A percentile compares a stretch with the other conserved stretches of the same genome.
Conservation (phyloP, 225 moss, liverwort and hornwort species). For the Pseudisothecium myosuroides region DNA sequence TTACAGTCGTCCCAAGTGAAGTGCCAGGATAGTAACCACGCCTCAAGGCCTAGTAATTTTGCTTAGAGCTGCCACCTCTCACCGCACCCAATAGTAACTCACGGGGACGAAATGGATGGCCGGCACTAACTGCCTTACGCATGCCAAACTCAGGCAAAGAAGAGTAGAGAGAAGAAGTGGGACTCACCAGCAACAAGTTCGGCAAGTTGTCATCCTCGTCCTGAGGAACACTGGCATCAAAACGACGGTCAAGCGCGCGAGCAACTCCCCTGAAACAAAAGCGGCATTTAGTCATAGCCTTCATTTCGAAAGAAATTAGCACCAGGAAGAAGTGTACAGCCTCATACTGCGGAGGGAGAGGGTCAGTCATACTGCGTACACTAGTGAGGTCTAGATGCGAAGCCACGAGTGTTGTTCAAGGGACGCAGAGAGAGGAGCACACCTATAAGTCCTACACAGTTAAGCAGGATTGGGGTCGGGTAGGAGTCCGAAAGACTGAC, state of each 20-base stretch:
- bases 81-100: neutral
- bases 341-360: neutral
- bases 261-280: neutral
- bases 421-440: neutral
- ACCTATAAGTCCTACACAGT: neutral
- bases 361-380: neutral
- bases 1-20: neutral
- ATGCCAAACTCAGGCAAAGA: neutral
- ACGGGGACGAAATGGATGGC: neutral
- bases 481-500: conserved; percentile 54
- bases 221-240: neutral
- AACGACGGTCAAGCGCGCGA: neutral
- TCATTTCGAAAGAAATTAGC: neutral
- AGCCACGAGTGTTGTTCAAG: neutral
- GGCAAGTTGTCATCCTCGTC: neutral
- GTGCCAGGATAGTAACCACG: neutral
- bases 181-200: neutral
- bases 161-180: neutral
- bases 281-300: neutral
- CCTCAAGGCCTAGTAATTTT: neutral
- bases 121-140: neutral
- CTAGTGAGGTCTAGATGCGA: neutral
- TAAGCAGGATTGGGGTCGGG: neutral
- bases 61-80: neutral
- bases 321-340: neutral